Percentiles rank a stretch among this genome's conserved stretches.
Evolutionary conservation across 345 rosid genomes (phyloP).

Genomic region (Salix dunnii): DNA sequence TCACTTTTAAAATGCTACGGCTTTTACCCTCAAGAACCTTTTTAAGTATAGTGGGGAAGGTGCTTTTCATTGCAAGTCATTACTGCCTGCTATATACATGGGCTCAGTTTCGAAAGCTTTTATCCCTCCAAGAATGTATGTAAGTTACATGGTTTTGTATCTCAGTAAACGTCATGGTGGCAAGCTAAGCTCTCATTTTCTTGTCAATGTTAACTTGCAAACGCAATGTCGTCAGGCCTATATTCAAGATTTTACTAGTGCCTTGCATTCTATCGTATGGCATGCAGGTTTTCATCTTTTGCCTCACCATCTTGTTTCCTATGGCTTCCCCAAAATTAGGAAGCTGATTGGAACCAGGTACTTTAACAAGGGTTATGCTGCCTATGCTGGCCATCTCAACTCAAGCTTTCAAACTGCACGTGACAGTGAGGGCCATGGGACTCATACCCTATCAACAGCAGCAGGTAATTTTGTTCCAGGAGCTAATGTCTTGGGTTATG

Average conservation of each 20-base stretch:
- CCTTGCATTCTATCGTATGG: not conserved
- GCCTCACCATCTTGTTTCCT: not conserved
- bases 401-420: conserved; percentile 28
- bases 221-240: not conserved
- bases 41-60: not conserved
- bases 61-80: not conserved
- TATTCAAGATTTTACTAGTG: not conserved
- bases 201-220: not conserved
- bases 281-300: not conserved
- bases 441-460: conserved; percentile 64
- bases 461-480: conserved; percentile 49
- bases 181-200: not conserved
- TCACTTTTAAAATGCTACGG: not conserved
- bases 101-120: not conserved
- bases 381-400: conserved; percentile 31
- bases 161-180: not conserved
- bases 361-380: conserved; percentile 53
- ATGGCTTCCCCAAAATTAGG: conserved; percentile 20
- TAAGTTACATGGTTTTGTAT: not conserved
- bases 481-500: conserved; percentile 39
- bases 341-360: conserved; percentile 64
- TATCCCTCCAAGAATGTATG: not conserved
- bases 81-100: not conserved
- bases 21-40: not conserved
- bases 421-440: conserved; percentile 53